phyloP scores from a whole-genome alignment of 352 stramenopile genomes.

The Phytopythium ostracodes region DNA sequence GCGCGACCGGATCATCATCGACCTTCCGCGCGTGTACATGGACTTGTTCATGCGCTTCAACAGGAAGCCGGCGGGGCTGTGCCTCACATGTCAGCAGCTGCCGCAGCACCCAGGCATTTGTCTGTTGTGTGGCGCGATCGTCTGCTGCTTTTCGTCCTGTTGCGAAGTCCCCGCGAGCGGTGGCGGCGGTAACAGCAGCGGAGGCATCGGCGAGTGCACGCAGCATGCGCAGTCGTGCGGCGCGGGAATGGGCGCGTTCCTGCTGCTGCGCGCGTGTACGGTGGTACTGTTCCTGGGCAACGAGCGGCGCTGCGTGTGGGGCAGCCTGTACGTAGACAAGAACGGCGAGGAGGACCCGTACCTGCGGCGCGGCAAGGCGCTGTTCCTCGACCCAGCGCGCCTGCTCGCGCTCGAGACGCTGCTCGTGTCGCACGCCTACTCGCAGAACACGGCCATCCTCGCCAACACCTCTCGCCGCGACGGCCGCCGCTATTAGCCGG shows the following conservation, averaged over 20 bases:
- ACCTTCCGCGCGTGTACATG: constrained; percentile 73
- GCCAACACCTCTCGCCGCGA: constrained; percentile 73
- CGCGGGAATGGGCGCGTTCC: constrained; percentile 53
- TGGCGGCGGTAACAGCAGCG: neutral
- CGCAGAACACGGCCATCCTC: constrained; percentile 75
- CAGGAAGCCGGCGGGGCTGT: constrained; percentile 51
- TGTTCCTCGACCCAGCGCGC: constrained; percentile 61
- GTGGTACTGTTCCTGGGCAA: constrained; percentile 84
- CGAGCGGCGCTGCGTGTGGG: constrained; percentile 76
- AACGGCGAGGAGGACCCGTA: constrained; percentile 85
- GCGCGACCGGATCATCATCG: constrained; percentile 26
- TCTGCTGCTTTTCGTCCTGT: constrained; percentile 77
- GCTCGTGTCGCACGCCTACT: constrained; percentile 68
- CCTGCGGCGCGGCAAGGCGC: constrained; percentile 64
- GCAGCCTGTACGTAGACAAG: constrained; percentile 81
- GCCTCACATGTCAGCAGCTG: constrained; percentile 48
- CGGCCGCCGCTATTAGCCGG: constrained; percentile 57
- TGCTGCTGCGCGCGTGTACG: constrained; percentile 73
- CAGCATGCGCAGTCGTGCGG: constrained; percentile 65
- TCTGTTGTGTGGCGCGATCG: constrained; percentile 64
- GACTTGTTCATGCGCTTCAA: constrained; percentile 81
- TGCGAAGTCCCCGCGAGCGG: constrained; percentile 47
- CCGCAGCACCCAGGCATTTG: constrained; percentile 74
- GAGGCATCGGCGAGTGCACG: constrained; percentile 67
- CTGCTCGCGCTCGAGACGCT: constrained; percentile 58